Evolutionary conservation across 306 rosid genomes (phyloP), one percentile per base, ranked within the genome.

Genomic region (Fagus crenata): DNA sequence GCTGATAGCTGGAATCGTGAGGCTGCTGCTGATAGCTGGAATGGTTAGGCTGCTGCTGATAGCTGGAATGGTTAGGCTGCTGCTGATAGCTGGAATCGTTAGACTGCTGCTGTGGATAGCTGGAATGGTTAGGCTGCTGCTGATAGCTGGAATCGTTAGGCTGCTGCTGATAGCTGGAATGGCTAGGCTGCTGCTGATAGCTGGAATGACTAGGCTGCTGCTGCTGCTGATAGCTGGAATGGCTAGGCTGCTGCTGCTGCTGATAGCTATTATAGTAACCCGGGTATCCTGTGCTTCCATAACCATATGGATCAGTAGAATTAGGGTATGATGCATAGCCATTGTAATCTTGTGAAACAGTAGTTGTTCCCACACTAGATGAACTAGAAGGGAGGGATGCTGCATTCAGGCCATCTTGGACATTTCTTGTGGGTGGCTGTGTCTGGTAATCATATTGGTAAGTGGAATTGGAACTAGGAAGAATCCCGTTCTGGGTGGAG

Each of bases 301-400:
- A 89, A 87, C 96, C 93, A 89, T 96, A 92, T 53, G 88, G 90
- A 83, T 91, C 92, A 59, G 92, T 76, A 82, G 99, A 85, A 85
- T 87, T 91, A 84, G 89, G 75, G 85, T 92, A 96, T 64, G 96
- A 87, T 74, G 92, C 76, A 90, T 92, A 92, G 81, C 90, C 86
- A 87, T 85, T 93, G 89, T 89, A 86, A 77, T 93, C 98, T 81
- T 92, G 99, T 6, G 90, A 88, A 61, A 87, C 88, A 96, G 86
- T 96, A 81, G 87, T 82, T 84, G 98, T 86, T 87, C 91, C 97
- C 92, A 86, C 89, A 88, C 87, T 92, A 31, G 98, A 87, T 75
- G 98, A 85, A 89, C 89, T 92, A 87, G 90, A 88, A 74, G 96
- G 85, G 77, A 90, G 88, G 71, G 92, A 80, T 73, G 96, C 71